A percentile compares a stretch with the other conserved stretches of the same genome.
Conservation (phyloP, 2,329 filamentous ascomycete species). For the Fusarium subglutinans region DNA sequence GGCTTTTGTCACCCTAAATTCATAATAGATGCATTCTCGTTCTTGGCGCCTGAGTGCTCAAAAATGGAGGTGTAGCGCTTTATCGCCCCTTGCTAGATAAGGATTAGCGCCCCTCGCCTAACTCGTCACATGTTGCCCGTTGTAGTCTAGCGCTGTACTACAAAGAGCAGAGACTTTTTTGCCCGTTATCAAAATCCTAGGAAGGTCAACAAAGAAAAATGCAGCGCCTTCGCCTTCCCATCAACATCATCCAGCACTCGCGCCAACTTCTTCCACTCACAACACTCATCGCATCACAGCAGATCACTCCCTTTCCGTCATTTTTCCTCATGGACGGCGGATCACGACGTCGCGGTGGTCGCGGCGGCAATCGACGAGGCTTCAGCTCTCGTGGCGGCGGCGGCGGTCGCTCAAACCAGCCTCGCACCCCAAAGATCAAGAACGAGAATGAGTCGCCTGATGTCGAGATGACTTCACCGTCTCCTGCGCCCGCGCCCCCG, state of each 20-base stretch:
- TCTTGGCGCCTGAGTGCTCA: background rate
- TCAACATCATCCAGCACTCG: background rate
- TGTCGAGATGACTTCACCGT: background rate
- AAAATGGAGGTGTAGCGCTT: background rate
- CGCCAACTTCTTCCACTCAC: background rate
- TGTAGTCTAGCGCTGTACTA: background rate
- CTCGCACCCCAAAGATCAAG: background rate
- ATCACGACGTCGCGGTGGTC: conserved; percentile 15
- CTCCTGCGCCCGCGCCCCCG: conserved; percentile 5
- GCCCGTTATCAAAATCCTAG: conserved; percentile 10
- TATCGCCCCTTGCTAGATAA: background rate
- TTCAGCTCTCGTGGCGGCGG: background rate
- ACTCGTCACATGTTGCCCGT: background rate
- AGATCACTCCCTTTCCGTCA: too few relatives aligned
- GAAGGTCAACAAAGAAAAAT: conserved; percentile 7
- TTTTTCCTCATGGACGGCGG: conserved; percentile 16
- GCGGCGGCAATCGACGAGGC: conserved; percentile 2
- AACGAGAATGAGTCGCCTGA: background rate
- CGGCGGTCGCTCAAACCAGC: background rate
- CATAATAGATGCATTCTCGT: background rate
- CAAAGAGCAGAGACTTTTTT: conserved; percentile 26
- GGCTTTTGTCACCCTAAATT: background rate
- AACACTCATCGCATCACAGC: background rate
- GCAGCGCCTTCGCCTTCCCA: conserved; percentile 10
- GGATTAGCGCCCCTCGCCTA: background rate